These are phyloP conservation scores for Phylloporus sp. DNA, from an alignment of 768 basidiomycete genomes.

Conservation along the genomic window DNA sequence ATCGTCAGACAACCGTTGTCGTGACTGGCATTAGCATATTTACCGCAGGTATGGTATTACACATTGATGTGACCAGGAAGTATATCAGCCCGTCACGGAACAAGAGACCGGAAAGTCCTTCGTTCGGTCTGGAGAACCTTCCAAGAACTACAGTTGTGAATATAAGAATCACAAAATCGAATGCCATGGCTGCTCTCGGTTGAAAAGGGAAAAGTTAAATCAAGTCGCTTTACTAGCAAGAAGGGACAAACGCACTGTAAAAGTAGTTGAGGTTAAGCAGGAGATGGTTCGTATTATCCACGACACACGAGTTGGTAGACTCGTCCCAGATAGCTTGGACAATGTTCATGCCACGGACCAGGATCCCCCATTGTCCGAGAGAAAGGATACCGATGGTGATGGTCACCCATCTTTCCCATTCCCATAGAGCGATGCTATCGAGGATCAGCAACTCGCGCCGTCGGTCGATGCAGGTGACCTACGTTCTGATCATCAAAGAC, in stretches of 20 bases:
- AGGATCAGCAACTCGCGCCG: slow-evolving; percentile 19
- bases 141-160: slow-evolving; percentile 52
- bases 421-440: slow-evolving; percentile 64
- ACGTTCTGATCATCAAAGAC: slow-evolving; percentile 69
- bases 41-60: slow-evolving; percentile 65
- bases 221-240: not conserved
- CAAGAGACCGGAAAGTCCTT: slow-evolving; percentile 58
- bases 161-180: slow-evolving; percentile 56
- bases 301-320: slow-evolving; percentile 38
- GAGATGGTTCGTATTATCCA: slow-evolving; percentile 48
- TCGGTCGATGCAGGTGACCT: slow-evolving; percentile 5
- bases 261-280: slow-evolving; percentile 64
- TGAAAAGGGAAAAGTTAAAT: not conserved
- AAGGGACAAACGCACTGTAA: slow-evolving; percentile 49
- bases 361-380: slow-evolving; percentile 58
- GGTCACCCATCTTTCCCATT: slow-evolving; percentile 48
- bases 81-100: slow-evolving; percentile 72
- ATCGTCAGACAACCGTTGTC: not conserved
- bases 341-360: slow-evolving; percentile 66
- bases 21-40: slow-evolving; percentile 16
- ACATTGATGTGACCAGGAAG: slow-evolving; percentile 60
- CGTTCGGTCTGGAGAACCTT: slow-evolving; percentile 42
- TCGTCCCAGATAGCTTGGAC: slow-evolving; percentile 53
- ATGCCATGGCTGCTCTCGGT: slow-evolving; percentile 52
- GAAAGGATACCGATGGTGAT: slow-evolving; percentile 49